Base-by-base conservation (phyloP, 225 moss, liverwort and hornwort genomes). In the Sphagnum tenellum region DNA sequence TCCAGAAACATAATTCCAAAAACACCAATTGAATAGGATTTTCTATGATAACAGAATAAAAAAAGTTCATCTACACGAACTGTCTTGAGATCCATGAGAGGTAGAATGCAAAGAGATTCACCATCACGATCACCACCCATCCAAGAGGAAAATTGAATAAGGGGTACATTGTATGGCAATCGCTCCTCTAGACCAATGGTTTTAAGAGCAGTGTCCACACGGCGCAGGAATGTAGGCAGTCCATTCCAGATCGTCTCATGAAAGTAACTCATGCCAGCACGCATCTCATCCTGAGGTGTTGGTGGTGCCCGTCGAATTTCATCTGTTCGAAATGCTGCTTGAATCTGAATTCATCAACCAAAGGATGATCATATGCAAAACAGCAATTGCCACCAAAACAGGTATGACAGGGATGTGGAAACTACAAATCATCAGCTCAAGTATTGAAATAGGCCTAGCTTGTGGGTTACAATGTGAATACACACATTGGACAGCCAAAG, bases 61-160 rank as follows among this genome's bases (percentile, higher is more conserved):
- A 29, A 29, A 29, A 29, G n/a, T 29, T 29, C 29, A 29, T 29
- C 29, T 29, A 29, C 29, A 9, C 50, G 1, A 6, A 52, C 45
- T 55, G 44, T 1, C 2, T 52, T 46, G 29, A 29, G 29, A 29
- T 9, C 45, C 57, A 12, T 64, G 46, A 52, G 58, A 46, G 50
- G 51, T 9, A 50, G 55, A 47, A 29, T 29, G 1, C 29, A 29
- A 29, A 29, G 29, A 48, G 12, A 72, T 77, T 80, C 57, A 94
- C 94, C 95, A 67, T 96, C 95, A 75, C 95, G 82, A 61, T 96
- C 95, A 63, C 95, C 95, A 55, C 95, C 95, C 92, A 96, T 96
- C 95, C 95, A 96, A 12, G 95, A 96, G 56, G 95, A 96, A 70
- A 96, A 96, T 72, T 96, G 95, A 63, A 96, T 92, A 58, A 96